Percentiles rank a stretch among this genome's conserved stretches.
Conservation (phyloP, 345 rosid genomes). For the Populus simonii region DNA sequence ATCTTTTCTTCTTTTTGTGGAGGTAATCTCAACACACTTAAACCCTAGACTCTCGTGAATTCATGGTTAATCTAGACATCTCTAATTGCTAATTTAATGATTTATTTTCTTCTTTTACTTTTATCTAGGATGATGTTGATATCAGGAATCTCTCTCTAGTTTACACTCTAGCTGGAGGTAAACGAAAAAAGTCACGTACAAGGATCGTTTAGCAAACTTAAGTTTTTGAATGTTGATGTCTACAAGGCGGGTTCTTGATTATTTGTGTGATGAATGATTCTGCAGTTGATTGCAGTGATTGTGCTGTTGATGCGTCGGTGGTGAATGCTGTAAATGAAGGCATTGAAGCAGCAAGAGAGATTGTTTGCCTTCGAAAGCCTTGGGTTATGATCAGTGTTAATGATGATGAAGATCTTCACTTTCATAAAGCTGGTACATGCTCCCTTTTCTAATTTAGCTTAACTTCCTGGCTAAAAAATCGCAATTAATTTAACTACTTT, state of each 20-base stretch:
- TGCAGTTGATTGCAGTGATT: conserved; percentile 65
- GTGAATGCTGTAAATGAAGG: conserved; percentile 60
- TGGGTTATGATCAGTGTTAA: conserved; percentile 69
- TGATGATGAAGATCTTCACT: conserved; percentile 62
- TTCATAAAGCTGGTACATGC: conserved; percentile 55
- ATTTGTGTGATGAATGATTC: conserved; percentile 10
- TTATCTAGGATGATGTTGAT: conserved; percentile 49
- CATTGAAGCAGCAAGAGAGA: conserved; percentile 44
- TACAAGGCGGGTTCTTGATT: neutral
- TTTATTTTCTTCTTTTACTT: neutral
- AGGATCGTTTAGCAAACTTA: neutral
- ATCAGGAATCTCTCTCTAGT: conserved; percentile 61
- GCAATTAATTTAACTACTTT: no score
- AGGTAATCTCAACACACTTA: neutral
- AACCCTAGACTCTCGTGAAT: neutral
- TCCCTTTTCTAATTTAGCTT: neutral
- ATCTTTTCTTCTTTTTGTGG: neutral
- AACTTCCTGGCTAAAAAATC: neutral
- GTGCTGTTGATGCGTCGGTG: conserved; percentile 63
- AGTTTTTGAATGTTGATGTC: neutral
- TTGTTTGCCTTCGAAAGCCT: conserved; percentile 47
- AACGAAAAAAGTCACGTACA: neutral
- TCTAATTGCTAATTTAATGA: neutral
- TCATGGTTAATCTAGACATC: neutral
- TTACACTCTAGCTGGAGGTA: conserved; percentile 65